These are phyloP conservation scores for Phytophthora nicotianae DNA, from an alignment of 352 stramenopile genomes.

Conservation along the genomic window DNA sequence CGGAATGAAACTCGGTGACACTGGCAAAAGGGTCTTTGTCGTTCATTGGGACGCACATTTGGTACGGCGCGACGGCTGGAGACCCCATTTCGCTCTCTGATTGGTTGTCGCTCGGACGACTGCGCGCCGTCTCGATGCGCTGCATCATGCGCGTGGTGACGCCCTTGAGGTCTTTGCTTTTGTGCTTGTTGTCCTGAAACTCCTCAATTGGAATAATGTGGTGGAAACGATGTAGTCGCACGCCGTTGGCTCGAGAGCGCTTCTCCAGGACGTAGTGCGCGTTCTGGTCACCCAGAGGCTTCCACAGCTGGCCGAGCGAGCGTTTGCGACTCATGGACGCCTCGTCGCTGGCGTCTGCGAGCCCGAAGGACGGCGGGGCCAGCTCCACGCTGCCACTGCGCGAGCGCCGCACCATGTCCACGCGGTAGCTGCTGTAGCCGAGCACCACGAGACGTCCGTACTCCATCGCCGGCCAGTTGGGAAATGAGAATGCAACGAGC, in stretches of 20 bases:
- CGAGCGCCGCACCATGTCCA: constrained; percentile 46
- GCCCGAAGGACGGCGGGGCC: constrained; percentile 40
- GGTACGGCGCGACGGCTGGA: constrained; percentile 28
- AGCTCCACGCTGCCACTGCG: constrained; percentile 24
- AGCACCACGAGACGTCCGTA: constrained; percentile 86
- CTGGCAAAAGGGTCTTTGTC: constrained; percentile 59
- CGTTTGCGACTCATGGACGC: constrained; percentile 37
- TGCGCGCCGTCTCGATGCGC: constrained; percentile 38
- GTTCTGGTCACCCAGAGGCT: constrained; percentile 78
- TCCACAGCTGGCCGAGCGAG: constrained; percentile 64
- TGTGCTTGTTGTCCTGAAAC: constrained; percentile 7
- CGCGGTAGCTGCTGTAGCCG: constrained; percentile 86
- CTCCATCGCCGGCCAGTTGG: constrained; percentile 47
- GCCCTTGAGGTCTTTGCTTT: constrained; percentile 46
- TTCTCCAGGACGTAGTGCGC: constrained; percentile 62
- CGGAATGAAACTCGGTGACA: constrained; percentile 66
- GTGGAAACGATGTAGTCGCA: constrained; percentile 60
- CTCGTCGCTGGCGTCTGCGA: constrained; percentile 27
- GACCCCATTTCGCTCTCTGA: constrained; percentile 2
- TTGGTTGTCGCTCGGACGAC: constrained; percentile 17
- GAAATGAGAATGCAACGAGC: constrained; percentile 17
- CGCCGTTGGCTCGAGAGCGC: constrained; percentile 56
- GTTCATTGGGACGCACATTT: constrained; percentile 79
- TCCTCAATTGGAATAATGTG: constrained; percentile 41
- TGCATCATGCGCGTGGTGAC: constrained; percentile 66